A percentile compares a stretch with the other conserved stretches of the same genome.
phyloP scores from a whole-genome alignment of 192 early-diverging fungal genomes.

The Coemansia sp. region DNA sequence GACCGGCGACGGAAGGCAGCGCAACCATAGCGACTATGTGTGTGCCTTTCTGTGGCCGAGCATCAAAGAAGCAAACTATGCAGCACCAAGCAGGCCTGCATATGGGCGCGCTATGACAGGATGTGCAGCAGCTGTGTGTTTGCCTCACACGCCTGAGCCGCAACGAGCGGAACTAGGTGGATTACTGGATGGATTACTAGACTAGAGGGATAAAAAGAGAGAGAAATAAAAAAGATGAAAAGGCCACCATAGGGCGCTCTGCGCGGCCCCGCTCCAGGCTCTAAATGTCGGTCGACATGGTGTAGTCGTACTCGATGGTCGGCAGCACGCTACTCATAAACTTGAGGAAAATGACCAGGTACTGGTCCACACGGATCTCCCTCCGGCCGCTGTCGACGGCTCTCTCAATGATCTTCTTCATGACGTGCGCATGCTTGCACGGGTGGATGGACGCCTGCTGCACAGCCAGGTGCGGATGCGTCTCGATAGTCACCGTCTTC shows the following conservation, averaged over 20 bases:
- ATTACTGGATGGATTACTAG: too few species aligned
- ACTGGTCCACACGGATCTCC: slow-evolving; percentile 87
- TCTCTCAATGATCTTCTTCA: slow-evolving; percentile 91
- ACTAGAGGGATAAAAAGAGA: not conserved
- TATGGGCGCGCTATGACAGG: too few species aligned
- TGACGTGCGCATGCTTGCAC: slow-evolving; percentile 97
- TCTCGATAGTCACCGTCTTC: slow-evolving; percentile 98
- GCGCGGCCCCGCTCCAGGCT: not conserved
- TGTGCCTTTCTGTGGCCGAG: too few species aligned
- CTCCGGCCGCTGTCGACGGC: slow-evolving; percentile 54
- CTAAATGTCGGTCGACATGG: slow-evolving; percentile 67
- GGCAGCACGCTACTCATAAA: slow-evolving; percentile 97
- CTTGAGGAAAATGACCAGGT: slow-evolving; percentile 93
- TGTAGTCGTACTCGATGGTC: slow-evolving; percentile 98
- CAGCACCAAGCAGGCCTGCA: too few species aligned
- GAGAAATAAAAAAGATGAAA: not conserved
- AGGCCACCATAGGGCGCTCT: not conserved
- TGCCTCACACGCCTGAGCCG: too few species aligned
- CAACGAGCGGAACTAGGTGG: too few species aligned
- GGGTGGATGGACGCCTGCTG: slow-evolving; percentile 94
- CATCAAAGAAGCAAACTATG: too few species aligned
- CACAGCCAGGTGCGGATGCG: slow-evolving; percentile 88
- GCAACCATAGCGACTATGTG: too few species aligned
- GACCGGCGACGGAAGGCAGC: too few species aligned
- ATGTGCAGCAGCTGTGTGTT: too few species aligned